Percentiles rank a stretch among this genome's conserved stretches.
Evolutionary conservation across 2,329 filamentous ascomycete species (phyloP).

Genomic region (Ceratocystis albifundus): DNA sequence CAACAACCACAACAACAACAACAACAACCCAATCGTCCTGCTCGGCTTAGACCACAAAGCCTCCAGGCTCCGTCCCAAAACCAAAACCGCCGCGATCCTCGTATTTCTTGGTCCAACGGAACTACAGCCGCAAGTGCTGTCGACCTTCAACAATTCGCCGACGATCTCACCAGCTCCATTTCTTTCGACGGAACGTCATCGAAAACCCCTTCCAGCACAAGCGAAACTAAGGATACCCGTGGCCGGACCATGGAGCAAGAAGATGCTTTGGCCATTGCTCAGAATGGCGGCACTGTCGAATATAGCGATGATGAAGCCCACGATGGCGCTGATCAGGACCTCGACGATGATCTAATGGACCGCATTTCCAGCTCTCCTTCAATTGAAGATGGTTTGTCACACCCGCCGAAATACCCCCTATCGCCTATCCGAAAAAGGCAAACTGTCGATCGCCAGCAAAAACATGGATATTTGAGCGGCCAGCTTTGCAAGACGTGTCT

Average conservation of each 20-base stretch:
- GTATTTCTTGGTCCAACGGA: conserved; percentile 24
- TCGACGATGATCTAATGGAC: conserved; percentile 93
- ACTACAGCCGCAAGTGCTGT: conserved; percentile 23
- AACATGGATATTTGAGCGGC: neutral
- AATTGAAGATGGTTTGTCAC: conserved; percentile 94
- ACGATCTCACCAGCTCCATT: conserved; percentile 23
- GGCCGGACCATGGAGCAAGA: conserved; percentile 37
- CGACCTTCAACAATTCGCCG: conserved; percentile 17
- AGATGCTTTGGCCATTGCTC: conserved; percentile 48
- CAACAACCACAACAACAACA: neutral
- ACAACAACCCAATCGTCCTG: conserved; percentile 1
- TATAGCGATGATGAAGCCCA: conserved; percentile 38
- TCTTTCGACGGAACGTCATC: conserved; percentile 30
- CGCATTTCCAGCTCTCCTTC: conserved; percentile 97
- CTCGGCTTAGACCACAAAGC: conserved; percentile 15
- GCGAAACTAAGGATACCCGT: conserved; percentile 30
- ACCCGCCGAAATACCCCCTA: conserved; percentile 26
- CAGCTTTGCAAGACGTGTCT: neutral
- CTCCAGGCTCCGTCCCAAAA: conserved; percentile 14
- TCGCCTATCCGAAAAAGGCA: neutral
- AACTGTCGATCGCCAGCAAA: neutral
- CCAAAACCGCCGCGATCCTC: conserved; percentile 17
- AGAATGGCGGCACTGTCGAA: conserved; percentile 38
- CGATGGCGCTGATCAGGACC: conserved; percentile 61
- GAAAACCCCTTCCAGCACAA: conserved; percentile 21